Evolutionary conservation across 768 basidiomycete species (phyloP).

Genomic region (Daedaleopsis sinensis): DNA sequence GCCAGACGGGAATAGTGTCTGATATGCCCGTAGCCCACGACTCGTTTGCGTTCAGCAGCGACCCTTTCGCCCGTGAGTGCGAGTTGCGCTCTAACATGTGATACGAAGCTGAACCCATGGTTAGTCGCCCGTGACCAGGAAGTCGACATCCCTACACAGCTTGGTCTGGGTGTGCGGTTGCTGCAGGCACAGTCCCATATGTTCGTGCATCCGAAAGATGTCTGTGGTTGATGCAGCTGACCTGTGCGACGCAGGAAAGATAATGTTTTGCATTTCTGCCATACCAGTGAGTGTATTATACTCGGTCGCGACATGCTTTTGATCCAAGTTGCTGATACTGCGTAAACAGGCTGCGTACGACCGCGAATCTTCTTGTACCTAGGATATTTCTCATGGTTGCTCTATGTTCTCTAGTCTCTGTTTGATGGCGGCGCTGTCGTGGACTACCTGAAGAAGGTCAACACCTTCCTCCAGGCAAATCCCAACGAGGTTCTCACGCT

Average conservation of each 20-base stretch:
- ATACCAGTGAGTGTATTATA: conserved; percentile 50
- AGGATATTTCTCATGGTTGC: background rate
- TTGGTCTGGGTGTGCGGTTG: conserved; percentile 55
- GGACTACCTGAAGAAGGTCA: conserved; percentile 40
- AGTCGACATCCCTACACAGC: conserved; percentile 51
- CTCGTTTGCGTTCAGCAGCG: conserved; percentile 52
- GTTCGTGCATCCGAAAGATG: conserved; percentile 13
- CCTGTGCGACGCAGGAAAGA: conserved; percentile 31
- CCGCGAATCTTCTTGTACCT: no score
- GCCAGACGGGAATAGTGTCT: background rate
- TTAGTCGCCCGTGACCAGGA: conserved; percentile 54
- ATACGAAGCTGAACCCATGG: background rate
- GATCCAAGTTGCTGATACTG: background rate
- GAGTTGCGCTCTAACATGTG: background rate
- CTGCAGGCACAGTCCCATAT: conserved; percentile 54
- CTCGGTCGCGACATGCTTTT: background rate
- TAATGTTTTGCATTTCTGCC: conserved; percentile 64
- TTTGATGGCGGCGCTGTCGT: conserved; percentile 54
- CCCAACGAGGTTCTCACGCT: conserved; percentile 69
- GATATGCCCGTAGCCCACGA: conserved; percentile 44
- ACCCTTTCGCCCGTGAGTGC: conserved; percentile 48
- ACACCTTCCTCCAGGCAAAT: conserved; percentile 60
- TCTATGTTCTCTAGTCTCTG: conserved; percentile 29
- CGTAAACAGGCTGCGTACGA: conserved; percentile 19
- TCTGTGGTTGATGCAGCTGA: background rate